Conservation (phyloP, 2,329 filamentous ascomycete species). For the Penicillium sp. region DNA sequence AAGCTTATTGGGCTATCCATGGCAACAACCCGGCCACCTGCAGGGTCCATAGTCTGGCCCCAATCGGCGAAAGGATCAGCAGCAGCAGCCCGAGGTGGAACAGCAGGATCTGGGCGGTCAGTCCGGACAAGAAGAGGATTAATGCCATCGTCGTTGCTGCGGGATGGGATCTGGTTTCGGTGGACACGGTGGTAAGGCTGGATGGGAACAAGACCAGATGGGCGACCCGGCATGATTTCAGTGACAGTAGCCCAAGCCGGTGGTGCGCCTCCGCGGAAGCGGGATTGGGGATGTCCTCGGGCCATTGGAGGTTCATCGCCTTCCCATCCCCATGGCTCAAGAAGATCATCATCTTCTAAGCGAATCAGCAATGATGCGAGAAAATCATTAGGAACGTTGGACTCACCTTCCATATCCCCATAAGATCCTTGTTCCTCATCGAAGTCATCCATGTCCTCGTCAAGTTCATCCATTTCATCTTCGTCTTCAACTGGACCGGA, state of each 20-base stretch:
- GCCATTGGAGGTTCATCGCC: constrained; percentile 50
- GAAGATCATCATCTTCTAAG: constrained; percentile 35
- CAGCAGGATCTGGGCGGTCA: constrained; percentile 33
- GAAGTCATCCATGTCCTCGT: constrained; percentile 46
- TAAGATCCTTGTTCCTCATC: constrained; percentile 46
- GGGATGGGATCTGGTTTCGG: constrained; percentile 47
- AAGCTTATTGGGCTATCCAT: constrained; percentile 54
- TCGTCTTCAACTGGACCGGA: constrained; percentile 57
- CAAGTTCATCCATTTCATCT: constrained; percentile 48
- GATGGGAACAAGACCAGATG: constrained; percentile 37
- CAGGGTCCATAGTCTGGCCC: constrained; percentile 52
- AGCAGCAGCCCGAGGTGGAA: constrained; percentile 35
- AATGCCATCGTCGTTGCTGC: constrained; percentile 71
- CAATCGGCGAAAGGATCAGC: constrained; percentile 50
- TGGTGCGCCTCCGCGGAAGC: constrained; percentile 54
- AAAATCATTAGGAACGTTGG: neutral
- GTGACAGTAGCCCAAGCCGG: constrained; percentile 64
- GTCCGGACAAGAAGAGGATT: constrained; percentile 80
- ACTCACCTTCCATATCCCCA: constrained; percentile 36
- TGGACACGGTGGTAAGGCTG: constrained; percentile 45
- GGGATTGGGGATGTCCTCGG: constrained; percentile 48
- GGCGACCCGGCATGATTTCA: constrained; percentile 54
- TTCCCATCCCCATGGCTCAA: constrained; percentile 51
- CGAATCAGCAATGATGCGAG: constrained; percentile 32
- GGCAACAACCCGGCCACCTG: constrained; percentile 44